Percentiles rank a stretch among this genome's conserved stretches.
phyloP scores from a whole-genome alignment of 768 basidiomycete genomes.

The Lenzites betulinus region DNA sequence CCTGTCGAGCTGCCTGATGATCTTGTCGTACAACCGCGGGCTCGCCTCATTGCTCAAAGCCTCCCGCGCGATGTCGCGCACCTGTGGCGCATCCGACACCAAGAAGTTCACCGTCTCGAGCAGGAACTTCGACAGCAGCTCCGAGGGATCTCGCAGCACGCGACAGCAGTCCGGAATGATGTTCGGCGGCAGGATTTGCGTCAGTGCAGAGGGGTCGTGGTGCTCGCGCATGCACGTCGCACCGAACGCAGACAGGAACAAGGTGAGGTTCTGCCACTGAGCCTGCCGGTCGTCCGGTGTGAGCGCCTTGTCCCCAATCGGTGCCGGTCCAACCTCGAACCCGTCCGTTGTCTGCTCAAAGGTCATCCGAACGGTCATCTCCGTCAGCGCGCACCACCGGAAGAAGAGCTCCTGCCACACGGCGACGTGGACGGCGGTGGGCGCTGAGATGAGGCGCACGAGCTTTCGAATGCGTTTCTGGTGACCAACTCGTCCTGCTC shows the following conservation, averaged over 20 bases:
- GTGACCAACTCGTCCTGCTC: constrained; percentile 69
- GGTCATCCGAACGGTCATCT: constrained; percentile 49
- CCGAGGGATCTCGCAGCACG: constrained; percentile 56
- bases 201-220: constrained; percentile 51
- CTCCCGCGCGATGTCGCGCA: constrained; percentile 80
- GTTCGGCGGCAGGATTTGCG: constrained; percentile 53
- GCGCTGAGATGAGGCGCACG: constrained; percentile 61
- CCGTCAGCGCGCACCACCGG: constrained; percentile 69
- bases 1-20: constrained; percentile 77
- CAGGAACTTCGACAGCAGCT: constrained; percentile 66
- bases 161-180: constrained; percentile 74
- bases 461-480: constrained; percentile 81
- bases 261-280: constrained; percentile 85
- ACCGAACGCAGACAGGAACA: constrained; percentile 76
- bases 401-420: constrained; percentile 85
- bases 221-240: constrained; percentile 62
- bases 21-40: constrained; percentile 61
- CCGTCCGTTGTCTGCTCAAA: constrained; percentile 34
- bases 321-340: constrained; percentile 30
- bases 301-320: constrained; percentile 40
- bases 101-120: constrained; percentile 69
- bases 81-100: constrained; percentile 58
- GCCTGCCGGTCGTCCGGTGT: constrained; percentile 62
- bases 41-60: constrained; percentile 81
- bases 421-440: constrained; percentile 68